Percentiles rank a stretch among this genome's conserved stretches.
Conservation (phyloP, 345 rosid genomes). For the Limnanthes douglasii region DNA sequence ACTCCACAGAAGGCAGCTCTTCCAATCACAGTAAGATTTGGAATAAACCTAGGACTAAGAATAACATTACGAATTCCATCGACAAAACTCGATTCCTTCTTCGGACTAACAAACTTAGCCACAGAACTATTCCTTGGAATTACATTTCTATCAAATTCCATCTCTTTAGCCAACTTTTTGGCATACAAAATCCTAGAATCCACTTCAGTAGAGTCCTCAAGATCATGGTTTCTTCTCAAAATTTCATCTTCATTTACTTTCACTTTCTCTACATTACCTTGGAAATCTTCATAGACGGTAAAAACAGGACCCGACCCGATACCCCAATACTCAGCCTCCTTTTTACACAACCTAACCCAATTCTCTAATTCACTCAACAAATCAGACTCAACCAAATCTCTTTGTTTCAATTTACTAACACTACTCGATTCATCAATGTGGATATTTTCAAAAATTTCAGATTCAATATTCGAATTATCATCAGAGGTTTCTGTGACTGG, state of each 20-base stretch:
- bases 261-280: conserved; percentile 47
- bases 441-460: conserved; percentile 5
- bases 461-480: conserved; percentile 7
- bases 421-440: conserved; percentile 9
- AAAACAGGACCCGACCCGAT: conserved; percentile 54
- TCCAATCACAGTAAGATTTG: conserved; percentile 31
- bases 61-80: conserved; percentile 17
- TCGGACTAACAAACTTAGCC: conserved; percentile 40
- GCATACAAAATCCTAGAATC: conserved; percentile 35
- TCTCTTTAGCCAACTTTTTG: conserved; percentile 40
- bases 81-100: conserved; percentile 21
- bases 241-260: conserved; percentile 45
- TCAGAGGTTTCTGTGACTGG: conserved; percentile 16
- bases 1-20: conserved; percentile 30
- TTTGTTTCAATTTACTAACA: conserved; percentile 14
- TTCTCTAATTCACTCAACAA: conserved; percentile 39
- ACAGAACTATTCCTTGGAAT: conserved; percentile 54
- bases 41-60: conserved; percentile 19
- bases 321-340: conserved; percentile 65
- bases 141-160: conserved; percentile 41
- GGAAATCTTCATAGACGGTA: conserved; percentile 32
- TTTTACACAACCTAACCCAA: conserved; percentile 48
- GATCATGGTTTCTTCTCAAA: conserved; percentile 20
- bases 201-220: conserved; percentile 17
- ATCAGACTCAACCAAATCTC: conserved; percentile 25